These are phyloP conservation scores for Adansonia grandidieri DNA, from an alignment of 441 rosid genomes.

Conservation along the genomic window DNA sequence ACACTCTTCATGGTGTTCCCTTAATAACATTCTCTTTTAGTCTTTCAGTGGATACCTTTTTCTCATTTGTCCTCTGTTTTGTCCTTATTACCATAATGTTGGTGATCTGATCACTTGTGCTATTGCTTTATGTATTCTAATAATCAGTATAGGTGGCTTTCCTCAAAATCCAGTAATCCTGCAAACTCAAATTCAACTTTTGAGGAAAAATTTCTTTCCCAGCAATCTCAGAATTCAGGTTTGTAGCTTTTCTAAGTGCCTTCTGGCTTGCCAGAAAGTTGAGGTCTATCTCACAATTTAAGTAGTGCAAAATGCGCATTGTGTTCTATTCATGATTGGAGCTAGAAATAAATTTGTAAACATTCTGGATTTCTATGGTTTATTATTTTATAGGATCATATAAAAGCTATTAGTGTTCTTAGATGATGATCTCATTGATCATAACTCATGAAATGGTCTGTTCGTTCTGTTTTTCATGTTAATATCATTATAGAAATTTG, in stretches of 20 bases:
- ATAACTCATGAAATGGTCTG: neutral
- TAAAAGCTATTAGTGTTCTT: constrained; percentile 6
- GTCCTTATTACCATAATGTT: neutral
- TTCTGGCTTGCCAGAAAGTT: neutral
- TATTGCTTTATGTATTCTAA: constrained; percentile 38
- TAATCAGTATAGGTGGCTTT: constrained; percentile 99
- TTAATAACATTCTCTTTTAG: neutral
- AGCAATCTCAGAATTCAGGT: constrained; percentile 97
- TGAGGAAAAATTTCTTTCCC: constrained; percentile 97
- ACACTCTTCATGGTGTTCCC: constrained; percentile 17
- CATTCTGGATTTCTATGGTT: constrained; percentile 13
- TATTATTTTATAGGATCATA: neutral
- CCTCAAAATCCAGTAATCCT: constrained; percentile 75
- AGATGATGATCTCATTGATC: neutral
- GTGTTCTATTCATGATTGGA: constrained; percentile 18
- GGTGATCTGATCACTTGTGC: constrained; percentile 21
- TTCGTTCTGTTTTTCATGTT: constrained; percentile 5
- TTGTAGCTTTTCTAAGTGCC: constrained; percentile 29
- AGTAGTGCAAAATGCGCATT: neutral
- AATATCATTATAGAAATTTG: neutral
- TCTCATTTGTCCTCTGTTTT: neutral
- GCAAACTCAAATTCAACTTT: constrained; percentile 74
- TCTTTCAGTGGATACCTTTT: neutral
- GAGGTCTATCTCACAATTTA: constrained; percentile 5
- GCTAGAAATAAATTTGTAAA: constrained; percentile 11